Base-by-base conservation (phyloP, 495 filamentous ascomycete genomes). In the Hypoxylon fuscum region DNA sequence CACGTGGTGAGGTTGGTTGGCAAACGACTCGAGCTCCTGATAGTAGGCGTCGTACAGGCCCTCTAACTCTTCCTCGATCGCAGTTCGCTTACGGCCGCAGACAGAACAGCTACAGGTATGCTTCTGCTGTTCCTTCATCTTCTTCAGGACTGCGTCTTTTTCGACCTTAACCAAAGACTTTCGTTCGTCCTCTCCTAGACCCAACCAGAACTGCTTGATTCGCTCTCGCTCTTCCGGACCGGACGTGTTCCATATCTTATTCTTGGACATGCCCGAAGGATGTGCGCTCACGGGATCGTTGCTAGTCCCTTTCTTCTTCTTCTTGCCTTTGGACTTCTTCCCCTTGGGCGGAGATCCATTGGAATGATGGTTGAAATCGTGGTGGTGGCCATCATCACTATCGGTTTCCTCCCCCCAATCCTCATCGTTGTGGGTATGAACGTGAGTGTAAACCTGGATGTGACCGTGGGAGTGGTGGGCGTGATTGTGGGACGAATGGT, bases 101-200 rank as follows among this genome's bases (percentile, higher is more conserved):
- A 98, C 93, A 5, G 91, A 96, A 68, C 95, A 99, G 70, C 93
- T 97, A 77, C 95, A 99, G 2, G 95, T 98, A 71, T 98, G 95
- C 75, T 97, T 98, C 74, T 99, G 95, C 76, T 99, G 95, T 74
- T 99, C 96, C 78, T 99, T 98, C 95, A 99, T 99, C 78, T 99
- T 99, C 64, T 90, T 90, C 48, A 99, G 76, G 1, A 99, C 95
- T 5, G 96, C 95, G 76, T 98, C 93, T 72, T 99, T 99, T 76
- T 99, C 95, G 9, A 99, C 93, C 74, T 96, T 97, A 61, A 99
- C 93, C 34, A 99, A 79, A 3, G 91, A 92, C 60, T 94, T 91
- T 47, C 95, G 87, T 57, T 99, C 94, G 40, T 93, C 89, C 72
- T 99, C 96, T 55, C 92, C 91, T 21, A 99, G 76, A n/a, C 92